Conservation (phyloP, 129 eudicot genomes). For the Escallonia rubra region DNA sequence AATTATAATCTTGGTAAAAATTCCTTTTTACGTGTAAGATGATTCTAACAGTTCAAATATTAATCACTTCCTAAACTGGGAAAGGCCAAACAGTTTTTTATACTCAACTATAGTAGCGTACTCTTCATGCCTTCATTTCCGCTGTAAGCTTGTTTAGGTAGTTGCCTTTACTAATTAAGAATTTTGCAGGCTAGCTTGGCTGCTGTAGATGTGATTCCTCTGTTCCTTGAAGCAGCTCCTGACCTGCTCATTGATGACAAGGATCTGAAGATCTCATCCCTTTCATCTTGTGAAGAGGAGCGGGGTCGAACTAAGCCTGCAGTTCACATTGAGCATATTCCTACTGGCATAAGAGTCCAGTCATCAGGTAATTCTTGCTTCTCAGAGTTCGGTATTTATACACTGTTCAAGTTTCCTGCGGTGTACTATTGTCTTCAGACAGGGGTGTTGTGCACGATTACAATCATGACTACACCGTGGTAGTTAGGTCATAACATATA, state of each 20-base stretch:
- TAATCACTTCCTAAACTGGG: too few relatives aligned
- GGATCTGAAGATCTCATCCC: slow-evolving; percentile 43
- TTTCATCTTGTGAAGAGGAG: slow-evolving; percentile 28
- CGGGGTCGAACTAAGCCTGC: slow-evolving; percentile 25
- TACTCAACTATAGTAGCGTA: background rate
- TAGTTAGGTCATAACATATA: too few relatives aligned
- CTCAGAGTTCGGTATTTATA: too few relatives aligned
- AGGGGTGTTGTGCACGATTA: too few relatives aligned
- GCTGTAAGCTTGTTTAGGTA: background rate
- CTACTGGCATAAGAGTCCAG: slow-evolving; percentile 69
- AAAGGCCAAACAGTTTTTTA: too few relatives aligned
- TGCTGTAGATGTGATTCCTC: slow-evolving; percentile 81
- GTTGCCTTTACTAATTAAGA: slow-evolving; percentile 6
- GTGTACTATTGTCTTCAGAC: too few relatives aligned
- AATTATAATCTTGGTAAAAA: too few relatives aligned
- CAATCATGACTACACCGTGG: too few relatives aligned
- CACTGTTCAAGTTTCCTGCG: too few relatives aligned
- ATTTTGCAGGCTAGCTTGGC: slow-evolving; percentile 52
- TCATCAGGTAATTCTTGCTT: slow-evolving; percentile 48
- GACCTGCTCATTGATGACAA: slow-evolving; percentile 50
- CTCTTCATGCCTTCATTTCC: background rate
- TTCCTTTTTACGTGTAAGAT: too few relatives aligned
- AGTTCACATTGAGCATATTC: slow-evolving; percentile 59
- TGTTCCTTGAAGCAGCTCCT: slow-evolving; percentile 66
- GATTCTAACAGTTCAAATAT: too few relatives aligned